These are phyloP conservation scores for Umbilicus rupestris DNA, from an alignment of 164 flowering plant genomes.

Conservation along the genomic window DNA sequence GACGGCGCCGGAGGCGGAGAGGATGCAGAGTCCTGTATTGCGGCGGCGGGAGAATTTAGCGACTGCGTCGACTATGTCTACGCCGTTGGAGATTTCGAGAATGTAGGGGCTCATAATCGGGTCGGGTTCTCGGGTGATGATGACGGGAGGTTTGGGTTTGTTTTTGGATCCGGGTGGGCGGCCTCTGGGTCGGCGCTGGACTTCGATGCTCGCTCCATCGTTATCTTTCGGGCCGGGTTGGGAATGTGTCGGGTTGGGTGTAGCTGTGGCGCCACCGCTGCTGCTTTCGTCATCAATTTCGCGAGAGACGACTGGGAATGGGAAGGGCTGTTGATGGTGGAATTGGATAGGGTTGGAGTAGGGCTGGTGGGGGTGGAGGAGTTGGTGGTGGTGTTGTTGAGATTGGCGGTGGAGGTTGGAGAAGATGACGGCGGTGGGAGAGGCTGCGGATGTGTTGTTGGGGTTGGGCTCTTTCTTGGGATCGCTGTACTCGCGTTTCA, in stretches of 20 bases:
- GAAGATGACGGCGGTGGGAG: slow-evolving; percentile 19
- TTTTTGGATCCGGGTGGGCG: slow-evolving; percentile 78
- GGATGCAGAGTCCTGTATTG: slow-evolving; percentile 42
- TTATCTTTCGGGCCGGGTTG: slow-evolving; percentile 9
- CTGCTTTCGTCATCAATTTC: slow-evolving; percentile 27
- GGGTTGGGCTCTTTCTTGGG: slow-evolving; percentile 15
- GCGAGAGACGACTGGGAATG: slow-evolving; percentile 31
- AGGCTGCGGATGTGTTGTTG: slow-evolving; percentile 2
- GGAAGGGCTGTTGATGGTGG: slow-evolving; percentile 15
- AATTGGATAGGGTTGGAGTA: slow-evolving; percentile 17
- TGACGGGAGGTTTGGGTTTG: slow-evolving; percentile 54
- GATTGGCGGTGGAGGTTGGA: slow-evolving; percentile 26
- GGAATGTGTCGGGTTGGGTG: neutral
- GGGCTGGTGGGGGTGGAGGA: slow-evolving; percentile 13
- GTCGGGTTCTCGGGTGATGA: slow-evolving; percentile 46
- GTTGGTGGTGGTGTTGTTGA: slow-evolving; percentile 16
- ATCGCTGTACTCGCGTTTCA: slow-evolving; percentile 48
- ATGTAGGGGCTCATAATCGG: slow-evolving; percentile 56
- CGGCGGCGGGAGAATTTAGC: slow-evolving; percentile 38
- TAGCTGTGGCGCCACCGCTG: slow-evolving; percentile 12
- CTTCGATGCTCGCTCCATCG: slow-evolving; percentile 53
- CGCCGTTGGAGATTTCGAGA: slow-evolving; percentile 47
- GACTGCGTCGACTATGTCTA: slow-evolving; percentile 42
- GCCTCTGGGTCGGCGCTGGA: slow-evolving; percentile 51
- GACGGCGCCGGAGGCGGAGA: slow-evolving; percentile 53